Percentiles rank a stretch among this genome's conserved stretches.
Conservation (phyloP, 2,329 filamentous ascomycete species). For the Teratosphaeria epicoccoides region DNA sequence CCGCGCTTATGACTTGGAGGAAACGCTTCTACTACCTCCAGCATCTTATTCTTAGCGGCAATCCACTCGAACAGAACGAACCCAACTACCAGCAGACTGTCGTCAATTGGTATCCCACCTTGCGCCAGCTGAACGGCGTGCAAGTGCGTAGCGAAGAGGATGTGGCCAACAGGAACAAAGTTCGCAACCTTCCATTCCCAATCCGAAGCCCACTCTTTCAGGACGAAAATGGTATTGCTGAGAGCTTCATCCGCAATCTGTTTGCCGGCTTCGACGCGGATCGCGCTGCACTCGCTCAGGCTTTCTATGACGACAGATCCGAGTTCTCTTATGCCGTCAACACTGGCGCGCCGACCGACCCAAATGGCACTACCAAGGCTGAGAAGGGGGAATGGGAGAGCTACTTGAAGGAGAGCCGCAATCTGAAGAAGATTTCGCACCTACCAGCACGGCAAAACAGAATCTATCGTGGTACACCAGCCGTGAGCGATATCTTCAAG, state of each 20-base stretch:
- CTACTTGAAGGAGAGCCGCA: conserved; percentile 70
- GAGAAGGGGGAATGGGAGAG: conserved; percentile 53
- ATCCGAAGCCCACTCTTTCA: conserved; percentile 58
- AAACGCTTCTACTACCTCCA: conserved; percentile 68
- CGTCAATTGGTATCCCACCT: conserved; percentile 69
- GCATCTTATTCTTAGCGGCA: conserved; percentile 67
- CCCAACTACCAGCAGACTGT: conserved; percentile 54
- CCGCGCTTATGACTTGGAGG: conserved; percentile 63
- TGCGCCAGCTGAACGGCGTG: conserved; percentile 64
- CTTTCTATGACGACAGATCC: conserved; percentile 66
- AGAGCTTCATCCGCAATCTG: conserved; percentile 65
- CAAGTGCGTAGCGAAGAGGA: conserved; percentile 65
- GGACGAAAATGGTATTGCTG: conserved; percentile 63
- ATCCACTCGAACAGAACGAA: conserved; percentile 50
- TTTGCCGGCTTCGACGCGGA: conserved; percentile 65
- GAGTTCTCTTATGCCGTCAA: conserved; percentile 69
- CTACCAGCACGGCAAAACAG: conserved; percentile 53
- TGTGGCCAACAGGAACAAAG: conserved; percentile 46
- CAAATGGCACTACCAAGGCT: conserved; percentile 23
- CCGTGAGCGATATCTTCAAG: conserved; percentile 60
- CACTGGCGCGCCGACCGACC: conserved; percentile 44
- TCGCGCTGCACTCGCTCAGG: conserved; percentile 49
- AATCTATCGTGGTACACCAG: conserved; percentile 51
- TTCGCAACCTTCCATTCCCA: conserved; percentile 48
- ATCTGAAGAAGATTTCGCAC: conserved; percentile 59